phyloP scores from a whole-genome alignment of 768 basidiomycete species.

The Hericium erinaceus region DNA sequence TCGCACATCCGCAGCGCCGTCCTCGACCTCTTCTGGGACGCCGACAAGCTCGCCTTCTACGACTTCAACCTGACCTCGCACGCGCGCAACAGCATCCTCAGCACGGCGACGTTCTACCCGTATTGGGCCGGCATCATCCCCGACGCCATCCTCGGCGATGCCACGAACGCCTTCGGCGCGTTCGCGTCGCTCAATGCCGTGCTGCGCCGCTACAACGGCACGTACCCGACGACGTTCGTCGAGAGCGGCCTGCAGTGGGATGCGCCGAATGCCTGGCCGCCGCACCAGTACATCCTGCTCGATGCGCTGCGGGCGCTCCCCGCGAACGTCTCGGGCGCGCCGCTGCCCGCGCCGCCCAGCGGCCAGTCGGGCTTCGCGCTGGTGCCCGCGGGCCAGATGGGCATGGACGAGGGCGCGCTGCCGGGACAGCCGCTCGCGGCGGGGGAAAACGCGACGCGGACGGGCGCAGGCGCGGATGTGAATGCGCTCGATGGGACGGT shows the following conservation, averaged over 20 bases:
- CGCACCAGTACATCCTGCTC: slow-evolving; percentile 74
- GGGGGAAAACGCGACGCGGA: slow-evolving; percentile 37
- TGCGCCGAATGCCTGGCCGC: slow-evolving; percentile 85
- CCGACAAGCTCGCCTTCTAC: slow-evolving; percentile 77
- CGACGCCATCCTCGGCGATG: slow-evolving; percentile 46
- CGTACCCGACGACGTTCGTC: slow-evolving; percentile 72
- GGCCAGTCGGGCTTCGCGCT: slow-evolving; percentile 56
- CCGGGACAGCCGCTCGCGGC: slow-evolving; percentile 51
- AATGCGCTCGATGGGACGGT: slow-evolving; percentile 48
- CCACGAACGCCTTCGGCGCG: slow-evolving; percentile 54
- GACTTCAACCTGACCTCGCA: slow-evolving; percentile 77
- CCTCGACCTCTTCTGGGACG: slow-evolving; percentile 83
- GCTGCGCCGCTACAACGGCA: slow-evolving; percentile 80
- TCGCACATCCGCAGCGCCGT: slow-evolving; percentile 54
- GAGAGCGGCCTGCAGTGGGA: slow-evolving; percentile 83
- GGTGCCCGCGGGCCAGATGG: slow-evolving; percentile 76
- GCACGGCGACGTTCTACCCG: slow-evolving; percentile 75
- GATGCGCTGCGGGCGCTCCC: slow-evolving; percentile 71
- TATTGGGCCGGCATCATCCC: slow-evolving; percentile 86
- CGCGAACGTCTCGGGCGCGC: slow-evolving; percentile 50
- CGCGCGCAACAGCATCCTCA: slow-evolving; percentile 54
- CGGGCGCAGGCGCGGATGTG: slow-evolving; percentile 51
- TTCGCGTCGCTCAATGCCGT: slow-evolving; percentile 74
- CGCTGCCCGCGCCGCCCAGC: slow-evolving; percentile 40
- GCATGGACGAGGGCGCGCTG: slow-evolving; percentile 56